Conservation (phyloP, 345 rosid species). For the Eucalyptus grandis region DNA sequence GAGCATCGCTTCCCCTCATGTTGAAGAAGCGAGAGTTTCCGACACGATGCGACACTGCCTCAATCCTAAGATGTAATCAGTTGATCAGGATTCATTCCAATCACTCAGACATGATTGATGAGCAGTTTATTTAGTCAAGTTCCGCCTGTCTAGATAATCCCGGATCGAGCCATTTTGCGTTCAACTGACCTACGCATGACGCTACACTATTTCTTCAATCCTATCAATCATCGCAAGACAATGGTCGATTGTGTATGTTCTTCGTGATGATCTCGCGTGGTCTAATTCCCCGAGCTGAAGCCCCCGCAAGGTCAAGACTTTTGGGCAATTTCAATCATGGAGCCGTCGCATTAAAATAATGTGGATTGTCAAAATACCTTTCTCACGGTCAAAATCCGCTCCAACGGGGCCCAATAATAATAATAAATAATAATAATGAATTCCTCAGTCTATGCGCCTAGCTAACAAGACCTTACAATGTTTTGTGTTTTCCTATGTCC, state of each 20-base stretch:
- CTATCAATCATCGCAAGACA: not conserved
- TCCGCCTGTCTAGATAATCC: accelerated
- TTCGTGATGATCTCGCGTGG: not conserved
- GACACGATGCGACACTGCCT: not conserved
- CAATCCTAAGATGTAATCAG: not conserved
- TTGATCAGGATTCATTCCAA: too few relatives aligned
- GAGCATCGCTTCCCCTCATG: not conserved
- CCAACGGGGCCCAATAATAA: not conserved
- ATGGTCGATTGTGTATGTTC: not conserved
- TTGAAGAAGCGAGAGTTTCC: not conserved
- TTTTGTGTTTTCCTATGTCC: not conserved
- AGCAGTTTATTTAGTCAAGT: not conserved
- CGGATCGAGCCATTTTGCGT: not conserved
- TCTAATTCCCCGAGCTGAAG: not conserved
- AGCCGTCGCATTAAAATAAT: not conserved
- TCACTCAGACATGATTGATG: not conserved
- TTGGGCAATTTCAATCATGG: not conserved
- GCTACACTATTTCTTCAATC: not conserved
- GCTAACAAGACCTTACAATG: not conserved
- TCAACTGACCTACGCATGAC: not conserved
- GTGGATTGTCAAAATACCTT: not conserved
- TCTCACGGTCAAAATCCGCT: not conserved
- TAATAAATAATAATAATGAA: not conserved
- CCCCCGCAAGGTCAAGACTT: not conserved
- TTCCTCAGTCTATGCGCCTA: not conserved